A percentile compares a stretch with the other conserved stretches of the same genome.
phyloP scores from a whole-genome alignment of 306 rosid genomes.

The Vigna unguiculata region DNA sequence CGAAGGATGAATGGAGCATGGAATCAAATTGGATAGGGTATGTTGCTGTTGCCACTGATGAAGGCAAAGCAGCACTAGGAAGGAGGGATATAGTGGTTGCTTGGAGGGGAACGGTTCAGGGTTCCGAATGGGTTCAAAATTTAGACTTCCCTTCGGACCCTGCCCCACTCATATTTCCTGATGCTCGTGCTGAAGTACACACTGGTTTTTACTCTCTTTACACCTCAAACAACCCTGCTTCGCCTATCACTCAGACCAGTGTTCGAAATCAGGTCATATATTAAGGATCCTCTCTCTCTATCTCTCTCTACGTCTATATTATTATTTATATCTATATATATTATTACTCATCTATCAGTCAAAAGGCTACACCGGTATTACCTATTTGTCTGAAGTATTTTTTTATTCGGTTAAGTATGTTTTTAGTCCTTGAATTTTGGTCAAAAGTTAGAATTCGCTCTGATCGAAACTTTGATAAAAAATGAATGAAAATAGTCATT shows the following conservation, averaged over 20 bases:
- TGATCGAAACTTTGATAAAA: too few species aligned
- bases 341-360: too few species aligned
- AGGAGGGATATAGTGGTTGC: slow-evolving; percentile 82
- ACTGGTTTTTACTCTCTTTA: slow-evolving; percentile 75
- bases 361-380: too few species aligned
- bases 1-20: slow-evolving; percentile 68
- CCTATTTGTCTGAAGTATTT: too few species aligned
- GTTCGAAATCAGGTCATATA: slow-evolving; percentile 75
- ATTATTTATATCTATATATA: too few species aligned
- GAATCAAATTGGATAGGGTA: slow-evolving; percentile 87
- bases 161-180: slow-evolving; percentile 53
- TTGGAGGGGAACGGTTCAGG: slow-evolving; percentile 73
- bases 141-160: slow-evolving; percentile 51
- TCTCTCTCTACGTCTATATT: too few species aligned
- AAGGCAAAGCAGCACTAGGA: slow-evolving; percentile 64
- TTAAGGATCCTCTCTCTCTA: too few species aligned
- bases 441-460: too few species aligned
- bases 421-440: too few species aligned
- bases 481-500: too few species aligned
- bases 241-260: slow-evolving; percentile 50
- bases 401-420: too few species aligned
- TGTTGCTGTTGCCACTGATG: slow-evolving; percentile 75
- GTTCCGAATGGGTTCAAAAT: slow-evolving; percentile 67
- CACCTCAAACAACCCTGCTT: slow-evolving; percentile 56
- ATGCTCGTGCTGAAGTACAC: slow-evolving; percentile 53